Evolutionary conservation across 2,329 filamentous ascomycete genomes (phyloP).

Genomic region (Alternaria angustiovoidea): DNA sequence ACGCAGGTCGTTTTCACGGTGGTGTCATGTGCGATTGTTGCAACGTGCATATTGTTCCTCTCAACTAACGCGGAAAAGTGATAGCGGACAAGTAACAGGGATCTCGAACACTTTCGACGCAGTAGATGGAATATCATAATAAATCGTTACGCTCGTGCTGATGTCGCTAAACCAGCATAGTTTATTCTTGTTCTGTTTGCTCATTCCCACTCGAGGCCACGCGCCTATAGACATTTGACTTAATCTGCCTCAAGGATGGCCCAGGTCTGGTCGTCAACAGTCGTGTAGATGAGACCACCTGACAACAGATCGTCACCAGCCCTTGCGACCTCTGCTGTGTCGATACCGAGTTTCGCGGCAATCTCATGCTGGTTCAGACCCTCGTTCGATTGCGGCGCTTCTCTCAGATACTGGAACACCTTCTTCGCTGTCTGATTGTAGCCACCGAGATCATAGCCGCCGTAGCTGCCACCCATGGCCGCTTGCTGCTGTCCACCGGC

Average conservation of each 20-base stretch:
- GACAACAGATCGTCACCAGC: slow-evolving; percentile 83
- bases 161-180: not conserved
- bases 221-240: not conserved
- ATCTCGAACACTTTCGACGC: not conserved
- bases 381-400: slow-evolving; percentile 76
- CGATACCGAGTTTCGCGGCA: slow-evolving; percentile 69
- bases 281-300: slow-evolving; percentile 83
- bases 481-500: slow-evolving; percentile 31
- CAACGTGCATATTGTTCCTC: slow-evolving; percentile 53
- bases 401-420: slow-evolving; percentile 75
- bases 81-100: slow-evolving; percentile 28
- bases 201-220: not conserved
- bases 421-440: slow-evolving; percentile 68
- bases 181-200: not conserved
- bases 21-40: slow-evolving; percentile 52
- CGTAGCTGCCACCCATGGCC: slow-evolving; percentile 38
- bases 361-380: slow-evolving; percentile 84
- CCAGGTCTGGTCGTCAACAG: slow-evolving; percentile 92
- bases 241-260: slow-evolving; percentile 73
- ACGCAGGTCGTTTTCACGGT: slow-evolving; percentile 75
- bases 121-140: slow-evolving; percentile 3
- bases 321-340: slow-evolving; percentile 73
- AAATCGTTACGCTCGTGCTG: slow-evolving; percentile 3
- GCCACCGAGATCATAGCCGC: slow-evolving; percentile 43
- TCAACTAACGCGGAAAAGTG: slow-evolving; percentile 48